These are phyloP conservation scores for Eleusine coracana DNA, from an alignment of 176 grass and related monocot species.

Conservation along the genomic window DNA sequence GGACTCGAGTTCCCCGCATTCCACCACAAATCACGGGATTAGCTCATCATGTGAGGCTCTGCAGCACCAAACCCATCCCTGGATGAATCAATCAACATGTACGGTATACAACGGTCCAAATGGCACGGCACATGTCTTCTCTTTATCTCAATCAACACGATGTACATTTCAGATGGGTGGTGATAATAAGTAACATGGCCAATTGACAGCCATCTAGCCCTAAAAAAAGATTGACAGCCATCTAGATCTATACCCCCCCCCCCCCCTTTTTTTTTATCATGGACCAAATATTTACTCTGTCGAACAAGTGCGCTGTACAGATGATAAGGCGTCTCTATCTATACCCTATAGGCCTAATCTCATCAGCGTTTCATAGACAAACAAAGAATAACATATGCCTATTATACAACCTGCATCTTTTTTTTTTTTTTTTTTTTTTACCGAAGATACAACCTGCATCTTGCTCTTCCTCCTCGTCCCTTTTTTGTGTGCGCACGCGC, in stretches of 20 bases:
- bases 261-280: not conserved
- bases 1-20: not conserved
- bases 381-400: not conserved
- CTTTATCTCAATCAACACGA: not conserved
- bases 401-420: not conserved
- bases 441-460: not conserved
- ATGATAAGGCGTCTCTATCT: not conserved
- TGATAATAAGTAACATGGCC: not conserved
- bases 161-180: not conserved
- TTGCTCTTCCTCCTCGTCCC: not conserved
- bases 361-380: not conserved
- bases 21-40: not conserved
- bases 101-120: not conserved
- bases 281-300: not conserved
- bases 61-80: not conserved
- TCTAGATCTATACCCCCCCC: not conserved
- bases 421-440: too few relatives aligned
- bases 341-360: not conserved
- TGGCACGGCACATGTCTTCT: not conserved
- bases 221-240: not conserved
- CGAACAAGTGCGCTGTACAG: conserved; percentile 18
- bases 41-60: not conserved
- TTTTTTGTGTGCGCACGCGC: too few relatives aligned
- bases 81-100: not conserved
- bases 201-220: not conserved